A percentile compares a stretch with the other conserved stretches of the same genome.
Conservation (phyloP, 495 filamentous ascomycete genomes). For the Cairneyella variabilis region DNA sequence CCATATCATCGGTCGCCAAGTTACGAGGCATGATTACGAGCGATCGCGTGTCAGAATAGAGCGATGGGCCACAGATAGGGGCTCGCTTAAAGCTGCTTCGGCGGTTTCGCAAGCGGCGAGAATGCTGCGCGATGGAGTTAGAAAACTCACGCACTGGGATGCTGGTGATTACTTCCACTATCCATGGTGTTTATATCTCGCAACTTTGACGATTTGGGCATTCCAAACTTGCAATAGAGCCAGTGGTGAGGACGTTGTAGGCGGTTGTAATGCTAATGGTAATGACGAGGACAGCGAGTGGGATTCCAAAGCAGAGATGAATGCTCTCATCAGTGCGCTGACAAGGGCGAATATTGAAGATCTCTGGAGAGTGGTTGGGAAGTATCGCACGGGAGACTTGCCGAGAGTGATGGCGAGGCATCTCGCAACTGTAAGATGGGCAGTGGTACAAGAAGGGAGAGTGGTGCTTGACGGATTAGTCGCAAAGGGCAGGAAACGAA, state of each 20-base stretch:
- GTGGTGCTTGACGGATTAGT: slow-evolving; percentile 41
- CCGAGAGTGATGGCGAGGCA: slow-evolving; percentile 47
- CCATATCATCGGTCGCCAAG: slow-evolving; percentile 45
- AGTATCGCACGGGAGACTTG: slow-evolving; percentile 31
- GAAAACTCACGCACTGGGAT: slow-evolving; percentile 46
- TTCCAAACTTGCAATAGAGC: slow-evolving; percentile 30
- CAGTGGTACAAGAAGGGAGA: slow-evolving; percentile 53
- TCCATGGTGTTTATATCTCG: slow-evolving; percentile 54
- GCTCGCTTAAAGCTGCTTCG: slow-evolving; percentile 25
- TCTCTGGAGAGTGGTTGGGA: slow-evolving; percentile 25
- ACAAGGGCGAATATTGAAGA: slow-evolving; percentile 22
- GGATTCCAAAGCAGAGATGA: slow-evolving; percentile 39
- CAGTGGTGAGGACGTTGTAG: slow-evolving; percentile 3
- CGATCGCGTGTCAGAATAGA: slow-evolving; percentile 32
- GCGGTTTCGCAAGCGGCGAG: slow-evolving; percentile 44
- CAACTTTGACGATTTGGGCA: slow-evolving; percentile 49
- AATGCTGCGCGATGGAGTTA: slow-evolving; percentile 43
- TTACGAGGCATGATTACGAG: slow-evolving; percentile 40
- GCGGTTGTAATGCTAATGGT: slow-evolving; percentile 8
- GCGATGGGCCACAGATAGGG: slow-evolving; percentile 32
- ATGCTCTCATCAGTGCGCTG: slow-evolving; percentile 31
- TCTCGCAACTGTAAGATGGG: slow-evolving; percentile 51
- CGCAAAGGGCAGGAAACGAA: slow-evolving; percentile 14
- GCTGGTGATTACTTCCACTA: slow-evolving; percentile 50
- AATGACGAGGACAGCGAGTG: slow-evolving; percentile 35